Percentiles rank a stretch among this genome's conserved stretches.
These are phyloP conservation scores for Carpinus viminea DNA, from an alignment of 306 rosid species.

Conservation along the genomic window DNA sequence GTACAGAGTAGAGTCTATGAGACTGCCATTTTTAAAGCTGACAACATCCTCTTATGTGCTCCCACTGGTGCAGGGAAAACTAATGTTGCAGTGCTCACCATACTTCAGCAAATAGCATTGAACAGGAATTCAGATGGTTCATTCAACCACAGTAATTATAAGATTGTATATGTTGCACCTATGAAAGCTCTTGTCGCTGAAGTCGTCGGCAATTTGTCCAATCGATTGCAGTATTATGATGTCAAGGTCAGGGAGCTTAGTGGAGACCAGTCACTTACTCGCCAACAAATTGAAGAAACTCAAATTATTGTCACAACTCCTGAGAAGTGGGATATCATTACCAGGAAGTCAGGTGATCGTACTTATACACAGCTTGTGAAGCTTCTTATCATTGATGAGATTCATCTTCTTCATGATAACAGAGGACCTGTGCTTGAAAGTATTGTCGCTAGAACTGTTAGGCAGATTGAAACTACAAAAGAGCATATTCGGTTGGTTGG, in stretches of 20 bases:
- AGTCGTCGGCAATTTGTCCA: constrained; percentile 92
- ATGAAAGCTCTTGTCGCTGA: constrained; percentile 99
- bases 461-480: constrained; percentile 90
- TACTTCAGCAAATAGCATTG: too few species aligned
- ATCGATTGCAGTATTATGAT: constrained; percentile 62
- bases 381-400: too few species aligned
- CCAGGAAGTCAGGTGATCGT: constrained; percentile 93
- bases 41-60: constrained; percentile 83
- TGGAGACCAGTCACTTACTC: too few species aligned
- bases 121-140: too few species aligned
- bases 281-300: constrained; percentile 30
- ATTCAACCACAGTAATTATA: constrained; percentile 41
- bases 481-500: constrained; percentile 51
- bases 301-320: constrained; percentile 98
- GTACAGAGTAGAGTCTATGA: constrained; percentile 55
- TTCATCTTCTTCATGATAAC: too few species aligned
- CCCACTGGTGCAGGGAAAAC: constrained; percentile 99
- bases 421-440: constrained; percentile 89
- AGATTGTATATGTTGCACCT: constrained; percentile 95
- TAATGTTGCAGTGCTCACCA: constrained; percentile 51
- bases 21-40: constrained; percentile 72
- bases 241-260: too few species aligned
- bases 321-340: constrained; percentile 98
- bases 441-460: constrained; percentile 93
- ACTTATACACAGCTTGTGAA: too few species aligned